Percentiles rank a stretch among this genome's conserved stretches.
phyloP scores from a whole-genome alignment of 257 asterid genomes.

The Avicennia marina region DNA sequence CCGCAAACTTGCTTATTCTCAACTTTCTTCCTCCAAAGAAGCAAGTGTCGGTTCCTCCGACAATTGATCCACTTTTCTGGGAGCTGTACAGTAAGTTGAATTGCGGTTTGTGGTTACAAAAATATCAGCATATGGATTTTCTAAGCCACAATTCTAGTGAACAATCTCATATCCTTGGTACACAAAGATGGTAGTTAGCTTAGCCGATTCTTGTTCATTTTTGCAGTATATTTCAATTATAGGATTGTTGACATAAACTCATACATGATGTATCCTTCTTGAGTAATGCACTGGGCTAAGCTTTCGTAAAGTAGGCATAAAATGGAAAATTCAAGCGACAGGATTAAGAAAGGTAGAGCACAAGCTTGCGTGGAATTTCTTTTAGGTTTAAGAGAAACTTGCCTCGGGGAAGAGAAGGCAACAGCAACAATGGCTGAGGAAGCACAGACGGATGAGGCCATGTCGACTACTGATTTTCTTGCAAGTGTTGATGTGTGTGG shows the following conservation, averaged over 20 bases:
- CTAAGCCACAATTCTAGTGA: no score
- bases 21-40: constrained; percentile 73
- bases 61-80: constrained; percentile 53
- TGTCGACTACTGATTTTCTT: constrained; percentile 16
- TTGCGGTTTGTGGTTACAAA: neutral
- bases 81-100: constrained; percentile 37
- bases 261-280: no score
- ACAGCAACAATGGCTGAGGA: constrained; percentile 89
- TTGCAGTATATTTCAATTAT: no score
- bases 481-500: constrained; percentile 2
- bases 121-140: no score
- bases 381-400: constrained; percentile 23
- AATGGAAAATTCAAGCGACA: no score
- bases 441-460: constrained; percentile 93
- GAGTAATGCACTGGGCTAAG: no score
- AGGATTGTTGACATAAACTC: no score
- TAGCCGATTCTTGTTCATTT: no score
- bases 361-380: neutral
- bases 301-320: no score
- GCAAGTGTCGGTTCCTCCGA: constrained; percentile 63
- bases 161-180: no score
- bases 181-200: no score
- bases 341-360: neutral
- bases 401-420: constrained; percentile 81
- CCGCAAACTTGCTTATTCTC: constrained; percentile 43